A percentile compares a stretch with the other conserved stretches of the same genome.
Conservation (phyloP, 192 early-diverging fungal species). For the Chytriomyces hyalinus region DNA sequence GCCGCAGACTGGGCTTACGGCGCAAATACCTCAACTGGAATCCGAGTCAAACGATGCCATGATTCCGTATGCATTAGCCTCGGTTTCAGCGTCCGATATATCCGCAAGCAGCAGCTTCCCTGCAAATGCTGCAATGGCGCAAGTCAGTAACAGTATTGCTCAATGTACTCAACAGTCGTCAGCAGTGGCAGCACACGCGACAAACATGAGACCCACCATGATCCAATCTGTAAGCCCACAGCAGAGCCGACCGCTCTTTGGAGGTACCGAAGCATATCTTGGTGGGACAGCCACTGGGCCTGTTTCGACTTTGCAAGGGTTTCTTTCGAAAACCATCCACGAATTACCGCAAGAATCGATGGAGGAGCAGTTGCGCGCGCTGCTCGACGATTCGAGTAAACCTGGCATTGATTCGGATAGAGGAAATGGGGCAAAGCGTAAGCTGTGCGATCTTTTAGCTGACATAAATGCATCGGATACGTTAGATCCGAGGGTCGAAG, state of each 20-base stretch:
- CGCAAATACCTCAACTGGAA: too few relatives aligned
- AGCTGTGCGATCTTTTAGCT: conserved; percentile 82
- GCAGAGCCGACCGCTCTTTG: conserved; percentile 24
- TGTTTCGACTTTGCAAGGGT: conserved; percentile 1
- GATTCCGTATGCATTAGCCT: too few relatives aligned
- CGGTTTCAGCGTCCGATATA: too few relatives aligned
- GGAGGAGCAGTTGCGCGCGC: conserved; percentile 2
- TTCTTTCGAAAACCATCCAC: neutral
- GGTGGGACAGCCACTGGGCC: neutral
- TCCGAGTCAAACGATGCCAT: too few relatives aligned
- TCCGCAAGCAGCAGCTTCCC: too few relatives aligned
- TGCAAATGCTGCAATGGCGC: neutral
- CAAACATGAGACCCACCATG: conserved; percentile 1
- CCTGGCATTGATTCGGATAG: neutral
- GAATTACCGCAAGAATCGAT: neutral
- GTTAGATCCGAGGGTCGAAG: conserved; percentile 82
- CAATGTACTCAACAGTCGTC: neutral
- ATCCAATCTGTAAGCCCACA: conserved; percentile 5
- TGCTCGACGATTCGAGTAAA: conserved; percentile 17
- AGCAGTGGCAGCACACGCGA: neutral
- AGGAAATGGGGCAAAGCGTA: conserved; percentile 62
- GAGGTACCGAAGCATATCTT: conserved; percentile 17
- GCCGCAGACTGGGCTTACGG: too few relatives aligned
- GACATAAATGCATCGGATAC: conserved; percentile 81
- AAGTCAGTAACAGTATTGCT: neutral